Percentiles rank a stretch among this genome's conserved stretches.
Conservation (phyloP, 495 filamentous ascomycete genomes). For the Aspergillus diversus region DNA sequence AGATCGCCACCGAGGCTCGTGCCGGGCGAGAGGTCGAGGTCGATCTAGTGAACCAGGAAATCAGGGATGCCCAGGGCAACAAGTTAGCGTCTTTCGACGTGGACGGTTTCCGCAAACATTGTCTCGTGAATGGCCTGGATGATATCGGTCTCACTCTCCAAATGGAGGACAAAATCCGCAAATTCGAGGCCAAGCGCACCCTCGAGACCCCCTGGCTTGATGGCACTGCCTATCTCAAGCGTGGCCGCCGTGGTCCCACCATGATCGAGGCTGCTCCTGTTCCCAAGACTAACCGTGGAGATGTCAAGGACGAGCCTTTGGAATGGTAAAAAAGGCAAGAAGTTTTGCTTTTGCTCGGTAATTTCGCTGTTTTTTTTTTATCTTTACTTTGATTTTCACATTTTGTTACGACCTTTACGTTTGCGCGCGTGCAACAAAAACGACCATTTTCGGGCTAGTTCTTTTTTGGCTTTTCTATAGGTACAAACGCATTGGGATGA, state of each 20-base stretch:
- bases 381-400: not conserved
- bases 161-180: constrained; percentile 83
- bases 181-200: constrained; percentile 78
- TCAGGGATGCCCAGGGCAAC: constrained; percentile 75
- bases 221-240: constrained; percentile 80
- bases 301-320: constrained; percentile 81
- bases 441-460: constrained; percentile 8
- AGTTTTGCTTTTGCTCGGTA: not conserved
- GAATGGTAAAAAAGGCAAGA: constrained; percentile 70
- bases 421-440: not conserved
- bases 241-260: constrained; percentile 66
- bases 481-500: not conserved
- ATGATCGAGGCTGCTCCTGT: constrained; percentile 82
- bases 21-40: constrained; percentile 88
- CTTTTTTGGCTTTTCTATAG: constrained; percentile 1
- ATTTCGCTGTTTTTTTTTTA: not conserved
- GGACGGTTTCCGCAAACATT: constrained; percentile 91
- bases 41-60: constrained; percentile 82
- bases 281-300: constrained; percentile 88
- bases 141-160: constrained; percentile 96
- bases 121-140: constrained; percentile 91
- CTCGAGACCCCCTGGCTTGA: constrained; percentile 90
- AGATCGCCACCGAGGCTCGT: constrained; percentile 77
- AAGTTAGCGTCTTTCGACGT: constrained; percentile 80
- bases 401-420: not conserved